Evolutionary conservation across 768 basidiomycete genomes (phyloP).

Genomic region (Mycena alexandri): DNA sequence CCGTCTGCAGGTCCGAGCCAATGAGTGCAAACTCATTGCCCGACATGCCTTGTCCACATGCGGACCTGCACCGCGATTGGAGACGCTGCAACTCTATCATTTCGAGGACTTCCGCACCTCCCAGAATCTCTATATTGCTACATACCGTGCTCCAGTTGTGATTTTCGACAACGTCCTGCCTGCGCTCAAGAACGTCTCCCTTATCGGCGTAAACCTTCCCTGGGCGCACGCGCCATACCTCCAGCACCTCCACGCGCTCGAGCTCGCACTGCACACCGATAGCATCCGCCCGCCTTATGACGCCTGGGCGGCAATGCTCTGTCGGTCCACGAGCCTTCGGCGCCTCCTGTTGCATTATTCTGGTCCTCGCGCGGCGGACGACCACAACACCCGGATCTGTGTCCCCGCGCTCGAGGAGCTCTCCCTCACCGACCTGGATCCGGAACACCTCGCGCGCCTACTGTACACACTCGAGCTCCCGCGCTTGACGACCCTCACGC

Average conservation of each 20-base stretch:
- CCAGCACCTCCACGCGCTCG: slow-evolving; percentile 60
- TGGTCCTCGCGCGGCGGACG: slow-evolving; percentile 56
- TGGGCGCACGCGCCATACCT: slow-evolving; percentile 68
- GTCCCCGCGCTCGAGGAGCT: slow-evolving; percentile 59
- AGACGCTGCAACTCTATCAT: slow-evolving; percentile 74
- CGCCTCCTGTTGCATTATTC: slow-evolving; percentile 70
- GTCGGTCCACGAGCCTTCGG: slow-evolving; percentile 59
- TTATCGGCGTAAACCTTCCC: slow-evolving; percentile 76
- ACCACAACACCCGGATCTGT: slow-evolving; percentile 44
- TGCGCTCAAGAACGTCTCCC: slow-evolving; percentile 64
- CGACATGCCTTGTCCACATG: slow-evolving; percentile 64
- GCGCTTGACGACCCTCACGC: slow-evolving; percentile 55
- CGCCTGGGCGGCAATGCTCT: slow-evolving; percentile 69
- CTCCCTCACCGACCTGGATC: slow-evolving; percentile 67
- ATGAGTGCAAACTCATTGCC: slow-evolving; percentile 68
- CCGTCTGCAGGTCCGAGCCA: slow-evolving; percentile 59
- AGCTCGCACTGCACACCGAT: slow-evolving; percentile 72
- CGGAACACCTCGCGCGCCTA: slow-evolving; percentile 62
- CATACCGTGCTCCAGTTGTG: slow-evolving; percentile 69
- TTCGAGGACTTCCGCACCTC: slow-evolving; percentile 68
- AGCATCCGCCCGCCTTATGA: slow-evolving; percentile 68
- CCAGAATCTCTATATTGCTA: slow-evolving; percentile 66
- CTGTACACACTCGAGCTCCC: slow-evolving; percentile 63
- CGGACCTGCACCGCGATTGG: slow-evolving; percentile 66
- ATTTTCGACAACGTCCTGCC: slow-evolving; percentile 69